Percentiles rank a stretch among this genome's conserved stretches.
Evolutionary conservation across 2,329 filamentous ascomycete genomes (phyloP).

Genomic region (Colletotrichum ledebouriae): DNA sequence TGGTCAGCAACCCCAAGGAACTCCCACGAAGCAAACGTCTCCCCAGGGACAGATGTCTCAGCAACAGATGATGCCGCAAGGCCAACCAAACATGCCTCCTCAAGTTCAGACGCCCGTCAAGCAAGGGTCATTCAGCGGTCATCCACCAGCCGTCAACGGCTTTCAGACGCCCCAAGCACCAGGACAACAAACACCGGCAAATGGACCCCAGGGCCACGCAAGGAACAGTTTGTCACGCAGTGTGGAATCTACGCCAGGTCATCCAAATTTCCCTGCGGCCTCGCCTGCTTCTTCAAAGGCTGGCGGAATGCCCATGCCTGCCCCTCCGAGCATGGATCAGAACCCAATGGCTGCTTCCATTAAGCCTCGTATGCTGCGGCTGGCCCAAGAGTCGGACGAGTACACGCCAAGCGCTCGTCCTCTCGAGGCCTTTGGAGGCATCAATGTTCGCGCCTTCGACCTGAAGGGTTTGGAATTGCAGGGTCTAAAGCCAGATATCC

Average conservation of each 20-base stretch:
- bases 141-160: conserved; percentile 60
- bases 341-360: conserved; percentile 38
- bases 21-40: conserved; percentile 60
- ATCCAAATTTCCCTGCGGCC: conserved; percentile 57
- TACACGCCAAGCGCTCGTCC: conserved; percentile 69
- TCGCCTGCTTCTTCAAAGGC: conserved; percentile 60
- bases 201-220: conserved; percentile 58
- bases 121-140: conserved; percentile 62
- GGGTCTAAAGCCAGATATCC: conserved; percentile 79
- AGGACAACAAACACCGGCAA: conserved; percentile 59
- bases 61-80: conserved; percentile 54
- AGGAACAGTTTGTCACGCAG: conserved; percentile 66
- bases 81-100: conserved; percentile 52
- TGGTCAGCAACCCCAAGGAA: conserved; percentile 49
- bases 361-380: conserved; percentile 54
- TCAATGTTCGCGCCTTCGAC: conserved; percentile 75
- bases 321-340: conserved; percentile 42
- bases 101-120: conserved; percentile 58
- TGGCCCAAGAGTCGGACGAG: conserved; percentile 62
- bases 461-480: conserved; percentile 77
- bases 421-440: conserved; percentile 76
- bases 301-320: conserved; percentile 58
- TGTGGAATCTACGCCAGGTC: conserved; percentile 59
- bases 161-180: conserved; percentile 61
- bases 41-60: conserved; percentile 47